Conservation (phyloP, 2,329 filamentous ascomycete species). For the Thelonectria blattea region DNA sequence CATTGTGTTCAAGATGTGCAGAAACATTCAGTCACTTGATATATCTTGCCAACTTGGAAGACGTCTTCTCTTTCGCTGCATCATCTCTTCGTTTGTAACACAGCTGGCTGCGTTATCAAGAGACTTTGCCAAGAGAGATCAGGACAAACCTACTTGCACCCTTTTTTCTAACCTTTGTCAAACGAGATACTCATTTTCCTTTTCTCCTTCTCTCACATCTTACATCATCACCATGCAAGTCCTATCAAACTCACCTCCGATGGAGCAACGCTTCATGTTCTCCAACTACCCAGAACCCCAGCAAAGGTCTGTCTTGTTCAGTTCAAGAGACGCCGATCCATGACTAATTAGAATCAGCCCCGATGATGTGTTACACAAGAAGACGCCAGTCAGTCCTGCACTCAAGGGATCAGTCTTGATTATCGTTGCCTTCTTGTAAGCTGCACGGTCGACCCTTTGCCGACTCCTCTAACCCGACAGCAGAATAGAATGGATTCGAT, state of each 20-base stretch:
- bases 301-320: background rate
- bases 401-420: background rate
- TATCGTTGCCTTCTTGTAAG: conserved; percentile 8
- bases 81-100: background rate
- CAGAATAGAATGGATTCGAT: conserved; percentile 34
- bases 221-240: background rate
- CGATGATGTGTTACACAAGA: background rate
- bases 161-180: background rate
- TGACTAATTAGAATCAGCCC: background rate
- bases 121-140: background rate
- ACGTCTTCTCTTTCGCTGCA: background rate
- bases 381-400: background rate
- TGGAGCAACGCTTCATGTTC: background rate
- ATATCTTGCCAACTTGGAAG: background rate
- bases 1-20: background rate
- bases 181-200: background rate
- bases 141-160: background rate
- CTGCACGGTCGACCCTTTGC: background rate
- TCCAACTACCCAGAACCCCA: conserved; percentile 10
- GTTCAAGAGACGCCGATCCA: background rate
- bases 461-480: background rate
- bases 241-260: background rate
- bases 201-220: background rate
- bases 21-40: background rate
- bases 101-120: background rate